Evolutionary conservation across 129 eudicot species (phyloP), one percentile per base, ranked within the genome.

Genomic region (Cynara cardunculus): DNA sequence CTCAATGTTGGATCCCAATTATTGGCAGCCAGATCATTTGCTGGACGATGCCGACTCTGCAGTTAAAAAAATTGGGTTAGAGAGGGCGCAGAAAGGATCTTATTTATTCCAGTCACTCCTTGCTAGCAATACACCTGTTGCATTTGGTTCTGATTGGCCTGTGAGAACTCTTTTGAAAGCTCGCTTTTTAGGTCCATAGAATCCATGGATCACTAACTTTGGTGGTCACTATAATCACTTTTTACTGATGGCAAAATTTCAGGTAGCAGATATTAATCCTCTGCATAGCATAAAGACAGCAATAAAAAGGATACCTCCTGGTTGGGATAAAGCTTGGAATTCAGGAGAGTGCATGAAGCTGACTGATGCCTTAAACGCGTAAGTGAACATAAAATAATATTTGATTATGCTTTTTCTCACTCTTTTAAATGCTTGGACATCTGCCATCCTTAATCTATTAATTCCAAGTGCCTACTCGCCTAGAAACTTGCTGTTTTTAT

Each of bases 121-220:
- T 75, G 46, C 80, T 65, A 84, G 89, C 87, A 85, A 83, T 71
- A 91, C 97, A 34, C 82, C 49, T 24, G 86, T 96, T 72, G 97
- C 99, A 34, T 93, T 96, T 87, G 99, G 99, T 78, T 96, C 99
- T 69, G 99, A 96, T 86, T 96, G 99, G 99, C 99, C 99, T 25
- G 99, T 96, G 78, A 87, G 97, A 70, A 74, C 80, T 59, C 10
- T 39, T 82, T 72, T 37, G 26, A 64, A 27, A 37, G 74, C 59
- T 59, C 27, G 11, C 64, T 9, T 31, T 53, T 56, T 32, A 24
- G 39, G 59, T 34, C 24, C 0, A 71, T 41, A 10, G 11, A 27
- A 24, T 37, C 9, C 16, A 32, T 74, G 26, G 62, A 30, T 24
- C 11, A 44, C 2, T 28, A 28, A 69, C 70, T 59, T 73, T 30